These are phyloP conservation scores for Noccaea caerulescens DNA, from an alignment of 345 rosid genomes.

Conservation along the genomic window DNA sequence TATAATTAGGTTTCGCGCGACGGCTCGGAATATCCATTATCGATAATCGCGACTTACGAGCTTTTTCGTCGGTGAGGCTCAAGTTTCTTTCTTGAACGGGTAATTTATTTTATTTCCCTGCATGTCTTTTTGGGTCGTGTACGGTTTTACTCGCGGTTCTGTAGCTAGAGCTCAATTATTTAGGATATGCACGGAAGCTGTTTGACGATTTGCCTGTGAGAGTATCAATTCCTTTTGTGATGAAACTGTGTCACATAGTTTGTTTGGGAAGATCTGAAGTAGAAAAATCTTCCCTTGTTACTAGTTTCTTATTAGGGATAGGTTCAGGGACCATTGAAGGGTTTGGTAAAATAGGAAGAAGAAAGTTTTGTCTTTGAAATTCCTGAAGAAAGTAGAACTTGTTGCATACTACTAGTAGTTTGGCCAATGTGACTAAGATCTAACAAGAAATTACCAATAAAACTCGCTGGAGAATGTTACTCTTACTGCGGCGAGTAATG, in stretches of 20 bases:
- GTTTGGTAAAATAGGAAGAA: slow-evolving; percentile 4
- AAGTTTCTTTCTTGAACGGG: slow-evolving; percentile 5
- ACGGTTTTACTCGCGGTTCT: not conserved
- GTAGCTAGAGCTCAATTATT: not conserved
- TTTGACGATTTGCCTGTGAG: slow-evolving; percentile 35
- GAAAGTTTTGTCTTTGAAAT: not conserved
- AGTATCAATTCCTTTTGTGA: not conserved
- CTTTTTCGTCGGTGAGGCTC: not conserved
- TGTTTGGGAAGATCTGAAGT: not conserved
- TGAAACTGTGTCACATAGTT: slow-evolving; percentile 9
- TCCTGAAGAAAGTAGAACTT: slow-evolving; percentile 12
- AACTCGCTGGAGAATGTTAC: not conserved
- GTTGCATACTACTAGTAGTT: slow-evolving; percentile 12
- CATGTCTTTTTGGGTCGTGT: not conserved
- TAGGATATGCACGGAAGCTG: slow-evolving; percentile 33
- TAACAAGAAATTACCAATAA: not conserved
- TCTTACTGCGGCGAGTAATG: not conserved
- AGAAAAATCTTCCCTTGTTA: not conserved
- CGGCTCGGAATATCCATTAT: not conserved
- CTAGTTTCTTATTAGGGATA: not conserved
- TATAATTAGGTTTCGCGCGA: not conserved
- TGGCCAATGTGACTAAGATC: not conserved
- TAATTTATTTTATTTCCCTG: not conserved
- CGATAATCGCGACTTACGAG: not conserved
- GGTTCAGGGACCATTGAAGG: slow-evolving; percentile 3